phyloP scores from a whole-genome alignment of 192 early-diverging fungal species.

The Ambispora gerdemannii region DNA sequence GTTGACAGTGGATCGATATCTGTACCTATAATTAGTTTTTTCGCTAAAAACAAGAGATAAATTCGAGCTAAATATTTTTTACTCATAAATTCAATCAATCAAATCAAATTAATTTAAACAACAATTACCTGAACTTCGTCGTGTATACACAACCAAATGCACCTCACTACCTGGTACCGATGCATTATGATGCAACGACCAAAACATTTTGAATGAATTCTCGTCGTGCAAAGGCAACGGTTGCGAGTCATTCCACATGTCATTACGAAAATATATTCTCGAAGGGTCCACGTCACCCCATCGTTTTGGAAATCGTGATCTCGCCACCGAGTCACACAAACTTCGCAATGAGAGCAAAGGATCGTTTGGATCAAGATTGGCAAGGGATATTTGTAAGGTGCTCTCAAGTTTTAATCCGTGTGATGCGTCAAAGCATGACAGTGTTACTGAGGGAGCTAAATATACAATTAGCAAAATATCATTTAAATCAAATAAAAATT shows the following conservation, averaged over 20 bases:
- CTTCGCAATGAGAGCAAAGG: not conserved
- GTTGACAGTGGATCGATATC: not conserved
- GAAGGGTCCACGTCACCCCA: slow-evolving; percentile 23
- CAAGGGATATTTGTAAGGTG: not conserved
- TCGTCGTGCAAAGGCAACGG: slow-evolving; percentile 1
- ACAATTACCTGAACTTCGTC: not conserved
- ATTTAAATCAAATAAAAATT: not conserved
- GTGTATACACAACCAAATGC: slow-evolving; percentile 20
- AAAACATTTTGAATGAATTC: slow-evolving; percentile 6
- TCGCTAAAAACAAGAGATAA: too few relatives aligned
- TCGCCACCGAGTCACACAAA: not conserved
- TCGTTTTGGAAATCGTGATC: slow-evolving; percentile 1
- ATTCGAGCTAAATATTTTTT: not conserved
- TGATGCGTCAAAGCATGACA: slow-evolving; percentile 16
- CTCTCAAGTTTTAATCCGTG: not conserved
- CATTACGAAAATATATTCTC: slow-evolving; percentile 1
- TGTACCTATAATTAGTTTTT: not conserved
- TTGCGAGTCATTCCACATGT: not conserved
- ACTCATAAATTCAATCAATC: too few relatives aligned
- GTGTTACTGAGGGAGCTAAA: not conserved
- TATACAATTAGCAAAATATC: not conserved
- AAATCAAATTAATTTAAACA: too few relatives aligned
- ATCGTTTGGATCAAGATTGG: not conserved
- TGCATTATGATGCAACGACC: not conserved
- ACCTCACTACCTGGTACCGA: not conserved